Conservation (phyloP, 306 rosid genomes). For the Mimosa pudica region DNA sequence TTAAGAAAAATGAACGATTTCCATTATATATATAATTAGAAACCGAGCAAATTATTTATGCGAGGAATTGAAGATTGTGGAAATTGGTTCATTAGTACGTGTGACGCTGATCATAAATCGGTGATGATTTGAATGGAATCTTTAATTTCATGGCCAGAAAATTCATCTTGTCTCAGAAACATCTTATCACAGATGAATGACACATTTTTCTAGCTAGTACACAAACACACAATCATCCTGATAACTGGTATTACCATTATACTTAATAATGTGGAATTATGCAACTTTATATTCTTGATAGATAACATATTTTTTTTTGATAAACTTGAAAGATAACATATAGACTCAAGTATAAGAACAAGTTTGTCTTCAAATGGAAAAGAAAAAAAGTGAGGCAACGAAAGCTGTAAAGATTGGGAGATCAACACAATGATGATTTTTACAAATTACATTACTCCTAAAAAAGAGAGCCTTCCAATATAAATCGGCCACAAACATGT, state of each 20-base stretch:
- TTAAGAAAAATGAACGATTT: too few species aligned
- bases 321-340: too few species aligned
- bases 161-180: too few species aligned
- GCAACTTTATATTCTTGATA: too few species aligned
- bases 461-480: not conserved
- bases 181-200: not conserved
- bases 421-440: conserved; percentile 6
- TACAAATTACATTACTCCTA: not conserved
- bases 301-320: too few species aligned
- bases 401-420: not conserved
- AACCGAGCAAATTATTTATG: too few species aligned
- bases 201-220: not conserved
- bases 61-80: not conserved
- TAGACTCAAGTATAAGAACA: not conserved
- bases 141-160: not conserved
- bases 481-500: not conserved
- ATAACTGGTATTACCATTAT: too few species aligned
- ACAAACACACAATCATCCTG: too few species aligned
- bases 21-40: too few species aligned
- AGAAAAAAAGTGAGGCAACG: not conserved
- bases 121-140: conserved; percentile 11
- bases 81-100: not conserved
- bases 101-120: not conserved
- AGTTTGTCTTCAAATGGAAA: not conserved
- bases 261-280: too few species aligned